phyloP scores from a whole-genome alignment of 192 early-diverging fungal species.

The Backusella tarrabulga region DNA sequence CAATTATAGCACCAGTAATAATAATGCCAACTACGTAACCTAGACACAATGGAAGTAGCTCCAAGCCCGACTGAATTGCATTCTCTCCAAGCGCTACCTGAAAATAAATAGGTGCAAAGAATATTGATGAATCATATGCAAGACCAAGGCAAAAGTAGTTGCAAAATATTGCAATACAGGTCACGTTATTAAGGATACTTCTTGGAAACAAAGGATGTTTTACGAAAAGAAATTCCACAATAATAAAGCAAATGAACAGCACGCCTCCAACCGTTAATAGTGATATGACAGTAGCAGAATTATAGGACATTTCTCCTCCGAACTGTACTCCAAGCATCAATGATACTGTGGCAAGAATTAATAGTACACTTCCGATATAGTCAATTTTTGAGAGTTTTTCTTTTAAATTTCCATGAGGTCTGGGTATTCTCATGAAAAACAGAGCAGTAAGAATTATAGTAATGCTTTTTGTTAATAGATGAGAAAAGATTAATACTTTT shows the following conservation, averaged over 20 bases:
- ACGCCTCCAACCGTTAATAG: constrained; percentile 52
- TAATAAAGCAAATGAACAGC: constrained; percentile 50
- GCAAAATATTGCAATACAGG: constrained; percentile 39
- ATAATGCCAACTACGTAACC: constrained; percentile 64
- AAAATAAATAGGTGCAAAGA: constrained; percentile 74
- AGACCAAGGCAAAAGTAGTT: constrained; percentile 36
- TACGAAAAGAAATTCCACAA: constrained; percentile 63
- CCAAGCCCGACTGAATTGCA: constrained; percentile 69
- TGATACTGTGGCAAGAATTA: constrained; percentile 49
- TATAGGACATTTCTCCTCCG: constrained; percentile 71
- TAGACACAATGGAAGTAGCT: constrained; percentile 74
- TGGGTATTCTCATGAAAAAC: constrained; percentile 54
- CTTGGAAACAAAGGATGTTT: constrained; percentile 66
- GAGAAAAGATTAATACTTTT: neutral
- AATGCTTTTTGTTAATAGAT: constrained; percentile 32
- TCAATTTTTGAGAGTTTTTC: constrained; percentile 57
- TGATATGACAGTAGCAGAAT: constrained; percentile 50
- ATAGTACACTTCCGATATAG: constrained; percentile 49
- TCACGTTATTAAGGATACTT: constrained; percentile 54
- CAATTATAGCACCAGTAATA: constrained; percentile 58
- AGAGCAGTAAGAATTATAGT: constrained; percentile 40
- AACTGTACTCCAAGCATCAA: constrained; percentile 72
- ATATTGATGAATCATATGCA: constrained; percentile 40
- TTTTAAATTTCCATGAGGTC: constrained; percentile 38
- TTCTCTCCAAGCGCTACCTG: constrained; percentile 68